These are phyloP conservation scores for Xylaria arbuscula DNA, from an alignment of 2,329 filamentous ascomycete species.

Conservation along the genomic window DNA sequence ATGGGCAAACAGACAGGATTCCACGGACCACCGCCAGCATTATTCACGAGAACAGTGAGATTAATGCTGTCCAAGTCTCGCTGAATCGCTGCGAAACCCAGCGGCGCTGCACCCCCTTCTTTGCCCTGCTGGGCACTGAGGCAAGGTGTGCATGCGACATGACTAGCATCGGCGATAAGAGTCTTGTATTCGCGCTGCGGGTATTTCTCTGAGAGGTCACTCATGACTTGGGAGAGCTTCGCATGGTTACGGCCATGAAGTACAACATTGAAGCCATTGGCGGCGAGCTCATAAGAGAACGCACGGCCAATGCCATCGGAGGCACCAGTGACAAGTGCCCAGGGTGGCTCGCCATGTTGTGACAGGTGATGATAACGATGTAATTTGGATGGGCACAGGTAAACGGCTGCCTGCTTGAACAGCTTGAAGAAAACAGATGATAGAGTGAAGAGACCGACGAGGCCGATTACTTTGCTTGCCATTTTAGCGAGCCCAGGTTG, in stretches of 20 bases:
- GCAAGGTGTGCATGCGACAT: constrained; percentile 32
- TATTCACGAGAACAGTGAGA: constrained; percentile 67
- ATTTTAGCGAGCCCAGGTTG: not conserved
- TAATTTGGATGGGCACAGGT: not conserved
- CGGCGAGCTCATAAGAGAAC: constrained; percentile 62
- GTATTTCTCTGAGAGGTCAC: constrained; percentile 53
- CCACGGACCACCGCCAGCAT: constrained; percentile 59
- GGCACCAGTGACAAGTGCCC: constrained; percentile 65
- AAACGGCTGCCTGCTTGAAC: not conserved
- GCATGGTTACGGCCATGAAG: constrained; percentile 65
- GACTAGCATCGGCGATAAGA: constrained; percentile 58
- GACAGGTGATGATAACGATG: not conserved
- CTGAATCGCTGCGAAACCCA: constrained; percentile 32
- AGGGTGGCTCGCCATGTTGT: constrained; percentile 41
- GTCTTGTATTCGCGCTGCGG: constrained; percentile 55
- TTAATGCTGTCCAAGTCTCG: constrained; percentile 50
- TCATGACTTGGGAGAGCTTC: constrained; percentile 58
- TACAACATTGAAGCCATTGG: constrained; percentile 65
- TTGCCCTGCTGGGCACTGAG: constrained; percentile 11
- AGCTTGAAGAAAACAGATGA: not conserved
- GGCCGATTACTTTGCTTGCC: not conserved
- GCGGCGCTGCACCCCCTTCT: constrained; percentile 7
- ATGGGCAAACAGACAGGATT: constrained; percentile 53
- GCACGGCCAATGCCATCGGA: constrained; percentile 66
- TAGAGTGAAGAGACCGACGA: not conserved